Evolutionary conservation across 2,329 filamentous ascomycete species (phyloP).

Genomic region (Colletotrichum sp.): DNA sequence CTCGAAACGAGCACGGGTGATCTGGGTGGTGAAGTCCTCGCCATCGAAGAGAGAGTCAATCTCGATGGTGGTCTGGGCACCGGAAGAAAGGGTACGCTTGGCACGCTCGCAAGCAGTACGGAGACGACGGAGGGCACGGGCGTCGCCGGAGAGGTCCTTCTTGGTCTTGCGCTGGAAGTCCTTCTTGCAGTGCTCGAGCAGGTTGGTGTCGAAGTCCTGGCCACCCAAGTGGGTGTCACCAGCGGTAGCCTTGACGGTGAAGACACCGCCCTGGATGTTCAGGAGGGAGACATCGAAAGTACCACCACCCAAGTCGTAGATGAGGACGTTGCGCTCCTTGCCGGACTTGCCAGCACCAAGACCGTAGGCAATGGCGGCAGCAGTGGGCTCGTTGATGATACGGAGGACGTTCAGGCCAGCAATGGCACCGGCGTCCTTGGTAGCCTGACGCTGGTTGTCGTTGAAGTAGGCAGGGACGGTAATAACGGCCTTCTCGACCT

Average conservation of each 20-base stretch:
- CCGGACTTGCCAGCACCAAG: constrained; percentile 92
- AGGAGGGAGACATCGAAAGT: constrained; percentile 99
- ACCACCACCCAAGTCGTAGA: constrained; percentile 99
- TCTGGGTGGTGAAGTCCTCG: constrained; percentile 95
- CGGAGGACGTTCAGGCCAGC: constrained; percentile 97
- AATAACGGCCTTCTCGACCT: constrained; percentile 98
- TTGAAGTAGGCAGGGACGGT: constrained; percentile 99
- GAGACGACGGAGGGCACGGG: constrained; percentile 93
- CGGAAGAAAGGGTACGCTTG: constrained; percentile 98
- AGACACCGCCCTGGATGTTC: constrained; percentile 98
- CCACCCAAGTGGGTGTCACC: constrained; percentile 97
- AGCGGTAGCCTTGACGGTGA: constrained; percentile 97
- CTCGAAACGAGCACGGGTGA: constrained; percentile 99
- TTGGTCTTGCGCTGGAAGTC: constrained; percentile 87
- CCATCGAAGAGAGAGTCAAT: constrained; percentile 99
- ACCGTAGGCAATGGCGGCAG: constrained; percentile 97
- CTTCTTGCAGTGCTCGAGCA: constrained; percentile 96
- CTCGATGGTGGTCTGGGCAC: constrained; percentile 96
- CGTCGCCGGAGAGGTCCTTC: constrained; percentile 80
- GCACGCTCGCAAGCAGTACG: constrained; percentile 98
- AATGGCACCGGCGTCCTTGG: constrained; percentile 99
- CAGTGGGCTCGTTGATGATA: constrained; percentile 99
- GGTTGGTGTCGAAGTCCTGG: constrained; percentile 94
- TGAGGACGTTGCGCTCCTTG: constrained; percentile 98
- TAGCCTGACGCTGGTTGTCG: constrained; percentile 99